Percentiles rank a stretch among this genome's conserved stretches.
phyloP scores from a whole-genome alignment of 164 flowering plant species.

The Macadamia tetraphylla region DNA sequence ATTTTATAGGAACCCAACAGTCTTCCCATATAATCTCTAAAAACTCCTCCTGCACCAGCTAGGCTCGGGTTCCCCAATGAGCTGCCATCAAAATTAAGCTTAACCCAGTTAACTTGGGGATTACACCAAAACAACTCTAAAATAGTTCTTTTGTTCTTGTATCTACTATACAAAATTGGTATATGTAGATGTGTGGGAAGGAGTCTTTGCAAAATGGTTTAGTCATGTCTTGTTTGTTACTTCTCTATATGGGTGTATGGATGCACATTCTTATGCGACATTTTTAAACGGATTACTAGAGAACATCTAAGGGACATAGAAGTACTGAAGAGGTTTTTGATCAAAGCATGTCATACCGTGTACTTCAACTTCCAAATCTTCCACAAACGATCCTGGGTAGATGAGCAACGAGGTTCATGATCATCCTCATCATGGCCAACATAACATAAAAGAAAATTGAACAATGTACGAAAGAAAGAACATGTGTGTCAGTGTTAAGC shows the following conservation, averaged over 20 bases:
- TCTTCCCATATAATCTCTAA: too few species aligned
- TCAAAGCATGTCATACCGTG: constrained; percentile 21
- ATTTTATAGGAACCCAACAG: too few species aligned
- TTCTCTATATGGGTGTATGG: constrained; percentile 30
- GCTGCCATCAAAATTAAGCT: too few species aligned
- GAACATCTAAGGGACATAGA: constrained; percentile 16
- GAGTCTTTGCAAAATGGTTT: constrained; percentile 28
- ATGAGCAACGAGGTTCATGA: constrained; percentile 58
- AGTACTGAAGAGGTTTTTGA: constrained; percentile 9
- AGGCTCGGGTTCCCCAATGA: too few species aligned
- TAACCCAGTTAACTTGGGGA: too few species aligned
- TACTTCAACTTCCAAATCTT: constrained; percentile 83
- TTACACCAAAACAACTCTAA: too few species aligned
- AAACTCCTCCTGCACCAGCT: too few species aligned
- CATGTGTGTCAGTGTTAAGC: background rate
- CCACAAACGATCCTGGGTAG: constrained; percentile 61
- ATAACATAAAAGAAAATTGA: background rate
- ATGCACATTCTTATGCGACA: constrained; percentile 25
- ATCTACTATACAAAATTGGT: constrained; percentile 40
- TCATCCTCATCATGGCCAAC: constrained; percentile 77
- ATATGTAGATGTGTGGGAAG: constrained; percentile 35
- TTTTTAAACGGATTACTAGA: constrained; percentile 13
- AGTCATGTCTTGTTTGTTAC: constrained; percentile 32
- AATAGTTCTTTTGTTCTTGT: constrained; percentile 50
- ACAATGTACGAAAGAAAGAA: background rate